Base-by-base conservation (phyloP, 495 filamentous ascomycete species). In the Hypoxylon rickii region DNA sequence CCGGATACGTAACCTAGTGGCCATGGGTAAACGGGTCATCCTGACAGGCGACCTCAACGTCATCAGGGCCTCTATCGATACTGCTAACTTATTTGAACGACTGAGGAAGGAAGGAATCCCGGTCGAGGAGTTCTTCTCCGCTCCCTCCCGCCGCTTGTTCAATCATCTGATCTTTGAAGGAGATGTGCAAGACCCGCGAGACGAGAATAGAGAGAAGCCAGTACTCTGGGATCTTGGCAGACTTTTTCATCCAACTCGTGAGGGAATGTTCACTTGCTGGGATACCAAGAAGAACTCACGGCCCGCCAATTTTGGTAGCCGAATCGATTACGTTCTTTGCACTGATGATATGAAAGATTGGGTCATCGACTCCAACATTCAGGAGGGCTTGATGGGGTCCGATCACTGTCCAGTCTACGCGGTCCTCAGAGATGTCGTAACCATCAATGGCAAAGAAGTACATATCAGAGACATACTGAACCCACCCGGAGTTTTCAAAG, bases 231-330 rank as follows among this genome's bases (percentile, higher is more conserved):
- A 98, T 76, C 82, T 95, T 41, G 93, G 89, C 68, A 79, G 94
- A 50, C 84, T 83, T 20, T 94, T 92, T 63, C 89, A 96, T 68
- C 87, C 89, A 1, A 73, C 72, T 24, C 83, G 94, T 4, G 76
- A 76, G 50, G 91, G 92, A 38, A 98, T 98, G 94, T 97, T 89
- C 70, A 98, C 94, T 5, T 96, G 92, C 67, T 92, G 92, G 92
- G 89, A 96, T 51, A 86, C 88, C 48, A 86, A 84, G 66, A 87
- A 89, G 60, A 95, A 95, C 69, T 86, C 88, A 16, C 80, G 94
- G 29, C 94, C 94, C 0, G 93, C 88, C 10, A 97, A 98, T 68
- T 92, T 84, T 65, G 94, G 94, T 1, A 85, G 89, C 26, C 78
- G 94, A 22, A 97, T 98, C 47, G 94, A 98, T 66, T 97, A 96